These are phyloP conservation scores for Raffaelea arxii DNA, from an alignment of 2,329 filamentous ascomycete species.

Conservation along the genomic window DNA sequence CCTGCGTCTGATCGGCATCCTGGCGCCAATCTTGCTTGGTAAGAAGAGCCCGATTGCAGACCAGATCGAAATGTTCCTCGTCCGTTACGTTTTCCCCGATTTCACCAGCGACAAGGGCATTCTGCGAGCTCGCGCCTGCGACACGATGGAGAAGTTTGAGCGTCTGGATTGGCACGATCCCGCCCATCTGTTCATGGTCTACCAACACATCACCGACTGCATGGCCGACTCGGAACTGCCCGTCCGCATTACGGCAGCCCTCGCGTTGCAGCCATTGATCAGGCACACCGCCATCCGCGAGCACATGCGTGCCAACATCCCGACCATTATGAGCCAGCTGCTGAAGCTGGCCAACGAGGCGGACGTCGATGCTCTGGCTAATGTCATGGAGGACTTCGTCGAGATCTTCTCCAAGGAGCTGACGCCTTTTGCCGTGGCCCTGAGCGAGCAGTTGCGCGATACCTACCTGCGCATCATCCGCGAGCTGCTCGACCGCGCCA, in stretches of 20 bases:
- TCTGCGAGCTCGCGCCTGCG: constrained; percentile 87
- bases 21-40: constrained; percentile 86
- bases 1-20: constrained; percentile 89
- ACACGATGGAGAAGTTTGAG: constrained; percentile 97
- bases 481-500: constrained; percentile 82
- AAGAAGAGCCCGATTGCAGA: constrained; percentile 98
- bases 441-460: constrained; percentile 91
- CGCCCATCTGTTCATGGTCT: constrained; percentile 92
- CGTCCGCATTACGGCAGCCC: constrained; percentile 85
- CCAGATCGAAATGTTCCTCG: constrained; percentile 97
- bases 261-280: constrained; percentile 91
- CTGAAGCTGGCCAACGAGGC: constrained; percentile 96
- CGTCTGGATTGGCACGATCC: constrained; percentile 93
- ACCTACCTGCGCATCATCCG: constrained; percentile 91
- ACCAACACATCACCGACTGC: constrained; percentile 91
- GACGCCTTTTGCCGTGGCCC: constrained; percentile 90
- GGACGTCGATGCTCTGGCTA: constrained; percentile 91
- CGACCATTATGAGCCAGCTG: constrained; percentile 98
- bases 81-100: constrained; percentile 95
- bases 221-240: constrained; percentile 93
- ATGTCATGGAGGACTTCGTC: constrained; percentile 99
- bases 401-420: constrained; percentile 97
- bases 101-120: constrained; percentile 90
- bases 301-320: constrained; percentile 96
- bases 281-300: constrained; percentile 87